Percentiles rank a stretch among this genome's conserved stretches.
Conservation (phyloP, 2,329 filamentous ascomycete genomes). For the Arthroderma sp. region DNA sequence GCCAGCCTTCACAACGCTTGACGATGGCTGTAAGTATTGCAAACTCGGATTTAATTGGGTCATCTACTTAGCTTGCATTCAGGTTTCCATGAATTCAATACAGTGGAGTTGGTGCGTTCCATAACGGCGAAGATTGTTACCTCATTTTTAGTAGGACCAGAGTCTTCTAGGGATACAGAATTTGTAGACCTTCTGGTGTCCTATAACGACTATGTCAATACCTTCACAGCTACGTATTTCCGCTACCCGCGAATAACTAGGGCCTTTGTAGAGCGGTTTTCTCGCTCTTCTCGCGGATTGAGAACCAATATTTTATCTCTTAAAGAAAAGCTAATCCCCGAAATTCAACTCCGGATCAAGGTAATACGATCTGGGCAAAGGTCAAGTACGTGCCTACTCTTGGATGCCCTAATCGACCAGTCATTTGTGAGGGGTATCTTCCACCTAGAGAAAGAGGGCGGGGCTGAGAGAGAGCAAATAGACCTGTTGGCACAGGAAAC, state of each 20-base stretch:
- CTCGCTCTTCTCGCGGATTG: background rate
- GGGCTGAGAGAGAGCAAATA: background rate
- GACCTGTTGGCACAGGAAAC: conserved; percentile 1
- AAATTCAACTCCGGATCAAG: background rate
- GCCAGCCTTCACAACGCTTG: background rate
- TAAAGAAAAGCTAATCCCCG: background rate
- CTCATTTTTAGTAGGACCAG: background rate
- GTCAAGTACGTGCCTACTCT: background rate
- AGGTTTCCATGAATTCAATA: background rate
- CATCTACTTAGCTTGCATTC: background rate
- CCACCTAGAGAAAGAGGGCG: background rate
- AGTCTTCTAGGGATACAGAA: background rate
- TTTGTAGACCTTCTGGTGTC: background rate
- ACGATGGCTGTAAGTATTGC: background rate
- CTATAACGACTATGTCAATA: background rate
- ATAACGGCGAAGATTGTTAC: background rate
- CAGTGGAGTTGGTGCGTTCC: background rate
- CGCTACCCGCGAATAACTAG: background rate
- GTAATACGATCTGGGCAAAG: background rate
- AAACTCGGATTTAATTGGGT: background rate
- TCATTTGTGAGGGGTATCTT: background rate
- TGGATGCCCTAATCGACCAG: background rate
- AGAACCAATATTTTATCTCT: background rate
- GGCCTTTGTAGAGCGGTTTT: background rate
- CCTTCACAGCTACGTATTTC: background rate